Base-by-base conservation (phyloP, 495 filamentous ascomycete genomes). In the Tirmania nivea region DNA sequence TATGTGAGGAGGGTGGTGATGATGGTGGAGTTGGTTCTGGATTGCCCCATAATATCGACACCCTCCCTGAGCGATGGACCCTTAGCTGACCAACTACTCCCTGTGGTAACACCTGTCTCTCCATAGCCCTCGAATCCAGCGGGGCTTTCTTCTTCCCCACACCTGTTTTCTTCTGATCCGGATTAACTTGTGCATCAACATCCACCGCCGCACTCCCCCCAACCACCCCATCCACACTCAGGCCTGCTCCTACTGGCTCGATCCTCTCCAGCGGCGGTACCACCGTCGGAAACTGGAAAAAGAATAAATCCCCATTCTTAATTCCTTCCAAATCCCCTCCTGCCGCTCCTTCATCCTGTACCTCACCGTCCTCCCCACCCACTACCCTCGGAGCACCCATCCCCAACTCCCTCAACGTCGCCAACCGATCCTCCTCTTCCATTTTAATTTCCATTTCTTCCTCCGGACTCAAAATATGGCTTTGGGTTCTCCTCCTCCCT, bases 221-320 rank as follows among this genome's bases (percentile, higher is more conserved):
- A 45, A 4, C n/a, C n/a, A n/a, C n/a, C n/a, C n/a, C n/a, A n/a
- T n/a, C n/a, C n/a, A n/a, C 39, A 14, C 17, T 8, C 14, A 45
- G 3, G 39, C 17, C 39, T 19, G 9, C 39, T 19, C 4, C 17
- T 4, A 8, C 4, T 6, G 39, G 39, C 12, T 45, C 17, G 9
- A 45, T 45, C 39, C 39, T 45, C 39, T 14, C 39, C 8, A 64
- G 56, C 12, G 56, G 58, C 3, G 62, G 62, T n/a, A 64, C 51
- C 35, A 64, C 61, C 19, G 55, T 60, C 7, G 62, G 62, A 34
- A 64, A 61, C 48, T 64, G 62, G 16, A 64, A 64, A 17, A 60
- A 64, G 39, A 64, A 64, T 50, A 64, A 56, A 36, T 64, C 45
- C 10, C 34, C 19, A 25, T 35, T 49, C 20, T 53, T 47, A 34